Conservation (phyloP, 805 yeast genomes). For the Candida takata region DNA sequence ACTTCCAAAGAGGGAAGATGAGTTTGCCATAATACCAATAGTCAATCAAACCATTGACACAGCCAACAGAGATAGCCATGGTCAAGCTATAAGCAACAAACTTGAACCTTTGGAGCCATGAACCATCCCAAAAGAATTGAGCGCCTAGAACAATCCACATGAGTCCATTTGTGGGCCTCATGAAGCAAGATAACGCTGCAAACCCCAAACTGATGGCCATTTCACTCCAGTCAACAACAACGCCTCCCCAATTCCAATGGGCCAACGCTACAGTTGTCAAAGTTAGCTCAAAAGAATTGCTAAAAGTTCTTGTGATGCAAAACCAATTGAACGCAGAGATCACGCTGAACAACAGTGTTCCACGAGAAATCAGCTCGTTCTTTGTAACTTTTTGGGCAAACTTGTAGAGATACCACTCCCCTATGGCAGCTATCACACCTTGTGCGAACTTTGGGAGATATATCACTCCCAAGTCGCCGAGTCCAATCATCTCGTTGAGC, state of each 20-base stretch:
- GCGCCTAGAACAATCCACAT: constrained; percentile 66
- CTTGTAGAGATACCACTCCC: constrained; percentile 54
- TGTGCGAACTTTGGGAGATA: constrained; percentile 60
- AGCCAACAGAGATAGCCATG: constrained; percentile 25
- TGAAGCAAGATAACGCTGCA: constrained; percentile 58
- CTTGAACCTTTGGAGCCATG: constrained; percentile 8
- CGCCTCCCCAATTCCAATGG: constrained; percentile 65
- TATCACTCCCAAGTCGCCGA: constrained; percentile 35
- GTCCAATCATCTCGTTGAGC: constrained; percentile 25
- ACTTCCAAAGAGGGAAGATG: constrained; percentile 60
- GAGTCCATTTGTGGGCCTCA: constrained; percentile 79
- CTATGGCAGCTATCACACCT: constrained; percentile 61
- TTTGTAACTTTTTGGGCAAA: constrained; percentile 35
- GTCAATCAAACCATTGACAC: constrained; percentile 43
- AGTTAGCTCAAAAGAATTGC: constrained; percentile 74
- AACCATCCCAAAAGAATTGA: constrained; percentile 9
- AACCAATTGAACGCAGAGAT: constrained; percentile 77
- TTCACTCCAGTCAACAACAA: constrained; percentile 9
- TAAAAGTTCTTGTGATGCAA: constrained; percentile 73
- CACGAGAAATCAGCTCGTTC: constrained; percentile 29
- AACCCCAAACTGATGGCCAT: constrained; percentile 36
- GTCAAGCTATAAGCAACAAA: constrained; percentile 16
- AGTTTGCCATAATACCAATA: constrained; percentile 48
- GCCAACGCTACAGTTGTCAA: constrained; percentile 60
- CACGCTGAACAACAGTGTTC: constrained; percentile 44